Evolutionary conservation across 108 stramenopile genomes (phyloP).

Genomic region (Skeletonema marinoi): DNA sequence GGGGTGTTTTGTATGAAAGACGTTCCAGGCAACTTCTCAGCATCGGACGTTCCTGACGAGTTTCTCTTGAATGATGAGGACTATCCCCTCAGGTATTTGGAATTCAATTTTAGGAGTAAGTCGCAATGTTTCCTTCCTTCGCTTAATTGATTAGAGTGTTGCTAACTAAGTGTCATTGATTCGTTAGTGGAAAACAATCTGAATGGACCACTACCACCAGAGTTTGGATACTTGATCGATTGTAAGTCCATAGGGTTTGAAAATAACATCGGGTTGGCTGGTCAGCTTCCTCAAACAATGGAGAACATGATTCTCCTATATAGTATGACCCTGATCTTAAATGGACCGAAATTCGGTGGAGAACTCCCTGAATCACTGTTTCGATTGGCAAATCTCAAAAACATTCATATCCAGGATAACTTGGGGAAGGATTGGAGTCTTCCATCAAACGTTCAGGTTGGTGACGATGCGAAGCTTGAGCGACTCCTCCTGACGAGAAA

Average conservation of each 20-base stretch:
- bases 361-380: neutral
- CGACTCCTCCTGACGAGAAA: neutral
- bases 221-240: constrained; percentile 22
- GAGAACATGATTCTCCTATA: neutral
- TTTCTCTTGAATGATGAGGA: neutral
- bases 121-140: neutral
- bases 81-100: neutral
- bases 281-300: neutral
- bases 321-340: neutral
- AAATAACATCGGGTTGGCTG: neutral
- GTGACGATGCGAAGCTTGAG: neutral
- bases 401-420: neutral
- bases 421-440: neutral
- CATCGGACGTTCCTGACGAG: neutral
- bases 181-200: constrained; percentile 21
- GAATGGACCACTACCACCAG: constrained; percentile 43
- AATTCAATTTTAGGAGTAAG: neutral
- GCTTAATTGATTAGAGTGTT: no score
- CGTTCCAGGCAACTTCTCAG: no score
- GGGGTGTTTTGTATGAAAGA: neutral
- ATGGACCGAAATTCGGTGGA: constrained; percentile 5
- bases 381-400: neutral
- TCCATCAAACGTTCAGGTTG: neutral
- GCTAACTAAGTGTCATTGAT: neutral
- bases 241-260: neutral